Percentiles rank a stretch among this genome's conserved stretches.
These are phyloP conservation scores for Apiotrichum montevideense DNA, from an alignment of 1,284 basidiomycete genomes.

Conservation along the genomic window DNA sequence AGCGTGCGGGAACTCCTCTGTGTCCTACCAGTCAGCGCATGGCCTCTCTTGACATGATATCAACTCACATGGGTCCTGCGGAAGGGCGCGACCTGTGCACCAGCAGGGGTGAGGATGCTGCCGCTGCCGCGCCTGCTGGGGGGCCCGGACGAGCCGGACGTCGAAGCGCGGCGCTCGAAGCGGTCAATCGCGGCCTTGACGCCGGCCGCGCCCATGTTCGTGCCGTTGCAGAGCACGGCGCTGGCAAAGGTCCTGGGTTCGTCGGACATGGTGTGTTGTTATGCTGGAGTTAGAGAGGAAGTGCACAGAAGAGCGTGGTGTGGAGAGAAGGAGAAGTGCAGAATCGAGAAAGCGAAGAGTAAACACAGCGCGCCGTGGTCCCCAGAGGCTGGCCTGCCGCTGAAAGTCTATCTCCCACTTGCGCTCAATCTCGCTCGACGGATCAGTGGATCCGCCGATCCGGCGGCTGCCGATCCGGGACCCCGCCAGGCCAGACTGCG, in stretches of 20 bases:
- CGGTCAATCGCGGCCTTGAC: constrained; percentile 21
- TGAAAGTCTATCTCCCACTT: no score
- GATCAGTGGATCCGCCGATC: no score
- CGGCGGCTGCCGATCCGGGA: no score
- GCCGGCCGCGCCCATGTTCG: constrained; percentile 37
- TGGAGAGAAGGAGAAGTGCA: not conserved
- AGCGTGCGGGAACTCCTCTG: constrained; percentile 45
- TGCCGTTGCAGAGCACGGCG: constrained; percentile 37
- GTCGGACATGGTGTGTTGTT: constrained; percentile 6
- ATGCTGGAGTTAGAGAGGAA: not conserved
- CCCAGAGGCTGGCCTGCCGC: no score
- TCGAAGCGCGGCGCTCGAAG: not conserved
- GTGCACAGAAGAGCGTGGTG: not conserved
- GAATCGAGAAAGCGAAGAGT: no score
- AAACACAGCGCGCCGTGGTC: no score
- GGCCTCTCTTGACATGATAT: not conserved
- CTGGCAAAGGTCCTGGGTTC: constrained; percentile 12
- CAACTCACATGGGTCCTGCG: constrained; percentile 40
- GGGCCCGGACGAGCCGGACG: constrained; percentile 4
- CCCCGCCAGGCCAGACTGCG: no score
- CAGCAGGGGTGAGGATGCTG: constrained; percentile 62
- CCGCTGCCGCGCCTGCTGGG: constrained; percentile 49
- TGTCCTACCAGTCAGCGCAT: constrained; percentile 29
- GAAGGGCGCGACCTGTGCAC: constrained; percentile 69
- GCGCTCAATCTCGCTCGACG: no score